Conservation (phyloP, 805 yeast species). For the Torulaspora quercuum region DNA sequence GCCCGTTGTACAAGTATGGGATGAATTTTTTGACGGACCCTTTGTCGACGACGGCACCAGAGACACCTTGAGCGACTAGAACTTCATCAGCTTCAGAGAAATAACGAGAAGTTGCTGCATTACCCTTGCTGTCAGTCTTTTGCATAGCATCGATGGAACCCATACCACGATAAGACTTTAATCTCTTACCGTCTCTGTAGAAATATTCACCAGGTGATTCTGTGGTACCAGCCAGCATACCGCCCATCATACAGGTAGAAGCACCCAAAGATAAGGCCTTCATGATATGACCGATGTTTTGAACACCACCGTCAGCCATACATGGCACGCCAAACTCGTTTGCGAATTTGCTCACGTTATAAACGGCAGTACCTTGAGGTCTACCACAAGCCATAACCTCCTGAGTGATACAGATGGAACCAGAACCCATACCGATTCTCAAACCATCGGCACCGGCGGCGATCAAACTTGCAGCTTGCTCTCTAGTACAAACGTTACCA, state of each 20-base stretch:
- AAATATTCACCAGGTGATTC: conserved; percentile 99
- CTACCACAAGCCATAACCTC: conserved; percentile 99
- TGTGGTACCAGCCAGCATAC: conserved; percentile 96
- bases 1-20: conserved; percentile 91
- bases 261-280: conserved; percentile 97
- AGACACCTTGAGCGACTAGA: conserved; percentile 97
- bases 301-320: conserved; percentile 99
- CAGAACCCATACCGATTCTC: conserved; percentile 99
- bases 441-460: conserved; percentile 97
- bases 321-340: conserved; percentile 96
- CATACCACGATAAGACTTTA: conserved; percentile 98
- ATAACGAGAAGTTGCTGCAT: conserved; percentile 97
- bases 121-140: conserved; percentile 78
- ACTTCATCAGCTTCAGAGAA: conserved; percentile 94
- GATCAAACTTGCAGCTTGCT: conserved; percentile 94
- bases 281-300: conserved; percentile 96
- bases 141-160: conserved; percentile 99
- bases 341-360: conserved; percentile 89
- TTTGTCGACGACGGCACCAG: conserved; percentile 94
- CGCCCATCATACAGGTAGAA: conserved; percentile 98
- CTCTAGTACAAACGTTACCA: conserved; percentile 98
- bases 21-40: conserved; percentile 91
- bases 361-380: conserved; percentile 99
- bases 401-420: conserved; percentile 98
- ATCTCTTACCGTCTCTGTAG: conserved; percentile 96